Percentiles rank a stretch among this genome's conserved stretches.
phyloP scores from a whole-genome alignment of 1,284 basidiomycete species.

The Ganoderma sp. region DNA sequence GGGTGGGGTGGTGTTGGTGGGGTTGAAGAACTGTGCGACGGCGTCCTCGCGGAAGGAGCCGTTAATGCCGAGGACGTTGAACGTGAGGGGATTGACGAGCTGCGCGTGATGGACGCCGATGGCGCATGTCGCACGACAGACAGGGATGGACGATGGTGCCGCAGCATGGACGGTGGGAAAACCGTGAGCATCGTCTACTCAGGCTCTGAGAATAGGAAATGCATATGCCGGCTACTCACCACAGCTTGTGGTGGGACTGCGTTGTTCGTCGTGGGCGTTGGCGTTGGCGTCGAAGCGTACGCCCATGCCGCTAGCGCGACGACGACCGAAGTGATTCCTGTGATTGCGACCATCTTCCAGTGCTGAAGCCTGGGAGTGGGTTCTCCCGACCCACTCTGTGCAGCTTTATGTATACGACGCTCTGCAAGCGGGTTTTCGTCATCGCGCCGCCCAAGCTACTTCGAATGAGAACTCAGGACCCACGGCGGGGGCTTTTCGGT shows the following conservation, averaged over 20 bases:
- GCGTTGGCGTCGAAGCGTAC: slow-evolving; percentile 18
- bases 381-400: background rate
- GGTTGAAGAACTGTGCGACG: slow-evolving; percentile 43
- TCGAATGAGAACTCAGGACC: slow-evolving; percentile 14
- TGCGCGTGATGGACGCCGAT: slow-evolving; percentile 21
- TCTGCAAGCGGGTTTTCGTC: slow-evolving; percentile 15
- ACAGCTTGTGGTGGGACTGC: slow-evolving; percentile 35
- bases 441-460: slow-evolving; percentile 13
- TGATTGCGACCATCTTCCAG: slow-evolving; percentile 23
- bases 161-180: background rate
- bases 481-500: slow-evolving; percentile 23
- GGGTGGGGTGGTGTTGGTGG: slow-evolving; percentile 53
- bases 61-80: slow-evolving; percentile 41
- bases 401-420: slow-evolving; percentile 20
- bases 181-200: slow-evolving; percentile 3
- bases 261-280: slow-evolving; percentile 9
- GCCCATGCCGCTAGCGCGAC: slow-evolving; percentile 24
- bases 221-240: slow-evolving; percentile 24
- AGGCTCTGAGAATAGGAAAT: too few relatives aligned
- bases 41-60: slow-evolving; percentile 40
- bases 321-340: slow-evolving; percentile 13
- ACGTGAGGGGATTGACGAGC: slow-evolving; percentile 41
- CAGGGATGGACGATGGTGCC: background rate
- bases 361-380: slow-evolving; percentile 8
- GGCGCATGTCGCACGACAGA: background rate